These are phyloP conservation scores for Pseudoscleropodium purum DNA, from an alignment of 225 moss, liverwort and hornwort genomes.

Conservation along the genomic window DNA sequence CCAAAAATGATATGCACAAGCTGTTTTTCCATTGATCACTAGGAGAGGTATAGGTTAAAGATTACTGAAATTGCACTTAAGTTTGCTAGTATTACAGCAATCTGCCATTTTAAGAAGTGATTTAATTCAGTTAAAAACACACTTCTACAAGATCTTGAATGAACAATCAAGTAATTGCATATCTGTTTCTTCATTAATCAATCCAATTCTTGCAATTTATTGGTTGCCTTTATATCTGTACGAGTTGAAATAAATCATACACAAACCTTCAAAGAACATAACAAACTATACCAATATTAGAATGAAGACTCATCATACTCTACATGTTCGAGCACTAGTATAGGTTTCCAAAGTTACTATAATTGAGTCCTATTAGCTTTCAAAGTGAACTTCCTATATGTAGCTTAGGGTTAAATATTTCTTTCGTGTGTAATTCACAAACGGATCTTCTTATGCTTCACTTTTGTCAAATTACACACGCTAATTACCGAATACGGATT, in stretches of 20 bases:
- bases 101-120: no score
- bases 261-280: not conserved
- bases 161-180: not conserved
- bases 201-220: not conserved
- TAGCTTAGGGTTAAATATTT: no score
- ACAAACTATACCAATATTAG: not conserved
- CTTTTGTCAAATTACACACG: no score
- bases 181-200: not conserved
- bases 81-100: no score
- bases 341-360: not conserved
- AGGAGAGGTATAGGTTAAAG: not conserved
- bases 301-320: not conserved
- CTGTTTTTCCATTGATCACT: not conserved
- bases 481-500: not conserved
- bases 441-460: not conserved
- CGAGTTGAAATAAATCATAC: not conserved
- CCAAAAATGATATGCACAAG: not conserved
- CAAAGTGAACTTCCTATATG: not conserved
- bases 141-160: not conserved
- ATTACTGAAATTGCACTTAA: not conserved
- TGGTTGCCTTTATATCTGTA: not conserved
- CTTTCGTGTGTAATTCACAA: not conserved
- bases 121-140: not conserved
- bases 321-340: not conserved
- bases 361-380: not conserved